Conservation (phyloP, 176 grass and related monocot genomes). For the Metroxylon sagu region DNA sequence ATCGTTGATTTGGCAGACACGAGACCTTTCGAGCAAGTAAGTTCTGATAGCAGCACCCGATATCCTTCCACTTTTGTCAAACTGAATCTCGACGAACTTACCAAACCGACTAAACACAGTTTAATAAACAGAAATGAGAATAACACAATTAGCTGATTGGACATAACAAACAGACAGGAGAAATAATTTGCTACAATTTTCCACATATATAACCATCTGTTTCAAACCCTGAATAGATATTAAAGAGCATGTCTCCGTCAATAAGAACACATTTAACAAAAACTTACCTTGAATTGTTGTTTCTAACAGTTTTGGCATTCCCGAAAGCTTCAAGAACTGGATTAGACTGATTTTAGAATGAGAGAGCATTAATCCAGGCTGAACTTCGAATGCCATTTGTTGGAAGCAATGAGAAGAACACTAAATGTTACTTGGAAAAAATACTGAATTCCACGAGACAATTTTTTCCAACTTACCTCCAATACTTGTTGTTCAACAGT, state of each 20-base stretch:
- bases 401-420: background rate
- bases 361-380: constrained; percentile 17
- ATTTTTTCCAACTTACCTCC: constrained; percentile 1
- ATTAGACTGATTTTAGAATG: constrained; percentile 59
- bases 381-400: background rate
- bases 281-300: constrained; percentile 90
- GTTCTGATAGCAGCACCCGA: constrained; percentile 99
- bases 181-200: background rate
- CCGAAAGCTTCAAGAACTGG: constrained; percentile 99
- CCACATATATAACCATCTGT: background rate
- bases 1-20: constrained; percentile 95
- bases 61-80: constrained; percentile 91
- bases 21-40: constrained; percentile 99
- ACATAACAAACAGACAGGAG: background rate
- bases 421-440: constrained; percentile 8
- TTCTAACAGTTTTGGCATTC: constrained; percentile 96
- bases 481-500: constrained; percentile 22
- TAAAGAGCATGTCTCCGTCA: too few relatives aligned
- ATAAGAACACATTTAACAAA: constrained; percentile 22
- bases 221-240: too few relatives aligned
- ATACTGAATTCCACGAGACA: background rate
- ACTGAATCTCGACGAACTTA: constrained; percentile 99
- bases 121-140: background rate
- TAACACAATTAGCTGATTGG: background rate
- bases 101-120: constrained; percentile 73